Evolutionary conservation across 257 asterid species (phyloP), one percentile per base, ranked within the genome.

Genomic region (Solanum phureja): DNA sequence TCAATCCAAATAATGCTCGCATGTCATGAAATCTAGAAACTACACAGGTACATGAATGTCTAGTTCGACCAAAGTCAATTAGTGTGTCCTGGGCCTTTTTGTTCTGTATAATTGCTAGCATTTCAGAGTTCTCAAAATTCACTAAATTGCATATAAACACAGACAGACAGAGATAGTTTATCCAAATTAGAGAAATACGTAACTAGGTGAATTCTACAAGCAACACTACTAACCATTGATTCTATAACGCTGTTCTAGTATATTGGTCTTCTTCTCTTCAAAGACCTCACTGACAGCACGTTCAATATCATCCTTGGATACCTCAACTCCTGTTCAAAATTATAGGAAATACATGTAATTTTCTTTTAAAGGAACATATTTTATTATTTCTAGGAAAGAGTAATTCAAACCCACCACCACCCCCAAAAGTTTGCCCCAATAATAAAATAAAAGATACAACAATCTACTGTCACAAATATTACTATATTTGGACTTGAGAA

Each of bases 211-310:
- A 34, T 42, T 24, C 62, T 27, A 42, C 37, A 77, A 42, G 34
- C 21, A 42, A 83, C 42, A 71, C 88, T 49, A 90, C 98, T 31
- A 74, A 97, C 99, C 98, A 90, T 93, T 94, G 77, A 95, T 94
- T 24, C 98, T 92, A 90, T 97, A 97, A 10, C 98, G 96, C 92
- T 94, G 95, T 92, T 94, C 98, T 87, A 94, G 21, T 85, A 97
- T 95, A 87, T 72, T 87, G 56, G 92, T 83, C 88, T 90, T 93
- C 24, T 92, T 94, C 91, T 94, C 98, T 85, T 93, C 97, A 91
- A 94, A 94, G 37, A 92, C 91, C 91, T 93, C 96, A 92, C 93
- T 89, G 49, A 91, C 95, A 79, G 95, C 90, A 33, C 29, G 82
- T 87, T 94, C 90, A 83, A 94, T 94, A 86, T 94, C 98, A 90